Evolutionary conservation across 768 basidiomycete genomes (phyloP).

Genomic region (Suillus occidentalis): DNA sequence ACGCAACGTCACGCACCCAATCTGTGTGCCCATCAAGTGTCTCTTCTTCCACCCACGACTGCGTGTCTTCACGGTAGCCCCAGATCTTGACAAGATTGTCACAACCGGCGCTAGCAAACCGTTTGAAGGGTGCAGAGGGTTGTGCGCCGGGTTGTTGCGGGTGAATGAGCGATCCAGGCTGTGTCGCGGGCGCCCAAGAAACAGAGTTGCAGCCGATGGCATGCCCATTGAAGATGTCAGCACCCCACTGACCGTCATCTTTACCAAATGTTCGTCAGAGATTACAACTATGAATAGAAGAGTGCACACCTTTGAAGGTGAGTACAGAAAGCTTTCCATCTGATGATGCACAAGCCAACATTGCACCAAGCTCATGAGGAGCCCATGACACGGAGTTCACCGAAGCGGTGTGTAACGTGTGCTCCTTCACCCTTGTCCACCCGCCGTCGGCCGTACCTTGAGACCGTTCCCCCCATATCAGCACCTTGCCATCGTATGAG

Average conservation of each 20-base stretch:
- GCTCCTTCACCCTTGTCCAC: slow-evolving; percentile 96
- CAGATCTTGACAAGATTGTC: slow-evolving; percentile 95
- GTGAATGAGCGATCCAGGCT: slow-evolving; percentile 81
- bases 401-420: slow-evolving; percentile 89
- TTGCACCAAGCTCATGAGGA: slow-evolving; percentile 96
- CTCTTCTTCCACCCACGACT: slow-evolving; percentile 91
- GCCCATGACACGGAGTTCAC: slow-evolving; percentile 99
- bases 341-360: slow-evolving; percentile 94
- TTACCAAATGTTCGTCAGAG: neutral
- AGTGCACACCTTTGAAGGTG: slow-evolving; percentile 87
- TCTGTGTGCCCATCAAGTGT: slow-evolving; percentile 90
- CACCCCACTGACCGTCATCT: slow-evolving; percentile 98
- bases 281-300: neutral
- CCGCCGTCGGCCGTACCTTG: slow-evolving; percentile 50
- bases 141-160: slow-evolving; percentile 50
- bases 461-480: slow-evolving; percentile 95
- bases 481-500: slow-evolving; percentile 96
- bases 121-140: slow-evolving; percentile 64
- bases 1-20: slow-evolving; percentile 99
- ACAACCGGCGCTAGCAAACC: slow-evolving; percentile 94
- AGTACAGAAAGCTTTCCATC: slow-evolving; percentile 97
- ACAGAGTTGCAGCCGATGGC: slow-evolving; percentile 97
- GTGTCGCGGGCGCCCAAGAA: slow-evolving; percentile 93
- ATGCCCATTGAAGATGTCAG: slow-evolving; percentile 93
- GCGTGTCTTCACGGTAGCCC: slow-evolving; percentile 83